phyloP scores from a whole-genome alignment of 2,329 filamentous ascomycete genomes.

The Fusarium sp. region DNA sequence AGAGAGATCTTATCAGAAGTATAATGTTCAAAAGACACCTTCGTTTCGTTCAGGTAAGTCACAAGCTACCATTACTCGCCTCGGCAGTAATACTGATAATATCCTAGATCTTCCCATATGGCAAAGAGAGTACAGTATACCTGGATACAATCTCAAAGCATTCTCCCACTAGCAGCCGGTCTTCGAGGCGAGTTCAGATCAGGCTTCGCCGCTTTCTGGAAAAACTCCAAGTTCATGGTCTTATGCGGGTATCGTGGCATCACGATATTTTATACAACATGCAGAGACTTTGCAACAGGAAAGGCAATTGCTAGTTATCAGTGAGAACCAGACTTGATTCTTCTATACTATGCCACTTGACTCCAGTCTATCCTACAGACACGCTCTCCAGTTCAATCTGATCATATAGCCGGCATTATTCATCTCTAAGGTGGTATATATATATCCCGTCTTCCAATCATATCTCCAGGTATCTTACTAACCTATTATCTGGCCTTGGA shows the following conservation, averaged over 20 bases:
- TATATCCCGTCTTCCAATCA: neutral
- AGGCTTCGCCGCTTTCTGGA: neutral
- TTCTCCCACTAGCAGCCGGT: neutral
- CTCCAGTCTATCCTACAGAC: neutral
- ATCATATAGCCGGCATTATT: neutral
- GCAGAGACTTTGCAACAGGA: neutral
- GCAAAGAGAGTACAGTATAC: neutral
- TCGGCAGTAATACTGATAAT: neutral
- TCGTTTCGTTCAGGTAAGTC: neutral
- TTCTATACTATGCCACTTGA: neutral
- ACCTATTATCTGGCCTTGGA: neutral
- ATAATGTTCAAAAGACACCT: neutral
- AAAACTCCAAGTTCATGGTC: neutral
- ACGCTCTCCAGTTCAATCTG: neutral
- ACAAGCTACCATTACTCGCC: neutral
- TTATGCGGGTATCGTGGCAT: neutral
- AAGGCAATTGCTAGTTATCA: neutral
- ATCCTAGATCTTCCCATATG: neutral
- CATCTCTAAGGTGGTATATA: neutral
- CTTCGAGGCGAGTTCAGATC: neutral
- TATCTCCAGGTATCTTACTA: neutral
- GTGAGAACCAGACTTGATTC: neutral
- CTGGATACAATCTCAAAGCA: neutral
- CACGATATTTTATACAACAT: neutral
- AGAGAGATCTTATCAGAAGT: too few species aligned